A percentile compares a stretch with the other conserved stretches of the same genome.
Conservation (phyloP, 2,329 filamentous ascomycete species). For the Fusarium pseudocircinatum region DNA sequence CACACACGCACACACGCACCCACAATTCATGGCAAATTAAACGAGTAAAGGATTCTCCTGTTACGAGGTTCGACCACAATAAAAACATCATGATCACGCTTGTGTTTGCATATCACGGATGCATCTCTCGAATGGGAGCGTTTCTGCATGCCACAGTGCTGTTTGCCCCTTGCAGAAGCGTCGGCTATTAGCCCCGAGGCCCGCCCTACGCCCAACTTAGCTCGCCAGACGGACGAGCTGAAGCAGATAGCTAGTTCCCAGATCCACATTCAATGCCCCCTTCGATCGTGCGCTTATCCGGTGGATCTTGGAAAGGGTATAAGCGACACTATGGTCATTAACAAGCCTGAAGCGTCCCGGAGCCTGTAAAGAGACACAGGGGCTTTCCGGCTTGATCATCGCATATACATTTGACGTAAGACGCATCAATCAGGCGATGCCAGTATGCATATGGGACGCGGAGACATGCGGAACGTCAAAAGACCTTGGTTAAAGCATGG, state of each 20-base stretch:
- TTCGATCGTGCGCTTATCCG: constrained; percentile 21
- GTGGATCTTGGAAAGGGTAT: constrained; percentile 15
- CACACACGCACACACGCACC: background rate
- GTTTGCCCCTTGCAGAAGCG: constrained; percentile 34
- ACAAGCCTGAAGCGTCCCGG: constrained; percentile 1
- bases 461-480: background rate
- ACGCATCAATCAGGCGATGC: background rate
- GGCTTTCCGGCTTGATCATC: background rate
- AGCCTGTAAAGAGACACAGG: background rate
- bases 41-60: background rate
- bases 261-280: constrained; percentile 21
- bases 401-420: background rate
- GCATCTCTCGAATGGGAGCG: background rate
- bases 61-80: constrained; percentile 12
- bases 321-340: constrained; percentile 9
- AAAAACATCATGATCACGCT: constrained; percentile 10
- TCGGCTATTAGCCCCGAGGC: constrained; percentile 8
- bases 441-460: background rate
- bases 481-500: constrained; percentile 1
- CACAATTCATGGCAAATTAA: background rate
- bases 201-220: background rate
- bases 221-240: background rate
- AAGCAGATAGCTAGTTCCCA: background rate
- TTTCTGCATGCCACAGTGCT: background rate
- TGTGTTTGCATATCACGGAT: constrained; percentile 2